phyloP scores from a whole-genome alignment of 192 early-diverging fungal species.

The Coemansia asiatica region DNA sequence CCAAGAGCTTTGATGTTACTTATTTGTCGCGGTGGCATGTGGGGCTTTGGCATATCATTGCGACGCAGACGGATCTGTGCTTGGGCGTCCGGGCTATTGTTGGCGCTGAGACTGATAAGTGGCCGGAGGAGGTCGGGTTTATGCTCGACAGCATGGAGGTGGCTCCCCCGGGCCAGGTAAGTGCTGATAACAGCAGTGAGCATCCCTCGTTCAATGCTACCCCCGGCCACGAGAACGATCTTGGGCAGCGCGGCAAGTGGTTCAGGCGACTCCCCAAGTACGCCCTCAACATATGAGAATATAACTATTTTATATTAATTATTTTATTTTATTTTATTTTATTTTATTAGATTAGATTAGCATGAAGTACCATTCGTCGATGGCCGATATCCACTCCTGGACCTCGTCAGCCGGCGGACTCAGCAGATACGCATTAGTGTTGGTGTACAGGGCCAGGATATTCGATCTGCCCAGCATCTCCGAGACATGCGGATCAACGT shows the following conservation, averaged over 20 bases:
- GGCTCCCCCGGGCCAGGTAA: conserved; percentile 14
- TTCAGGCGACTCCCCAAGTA: conserved; percentile 46
- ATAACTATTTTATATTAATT: not conserved
- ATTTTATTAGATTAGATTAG: not conserved
- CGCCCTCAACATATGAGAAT: not conserved
- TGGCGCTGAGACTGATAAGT: conserved; percentile 38
- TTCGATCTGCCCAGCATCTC: conserved; percentile 31
- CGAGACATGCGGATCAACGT: conserved; percentile 17
- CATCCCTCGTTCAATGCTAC: not conserved
- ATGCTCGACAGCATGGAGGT: conserved; percentile 39
- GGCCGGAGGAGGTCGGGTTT: conserved; percentile 41
- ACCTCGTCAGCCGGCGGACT: conserved; percentile 27
- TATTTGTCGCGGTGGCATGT: conserved; percentile 40
- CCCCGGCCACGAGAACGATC: not conserved
- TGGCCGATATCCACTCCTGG: conserved; percentile 49
- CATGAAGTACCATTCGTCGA: conserved; percentile 54
- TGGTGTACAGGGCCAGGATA: conserved; percentile 44
- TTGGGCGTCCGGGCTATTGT: conserved; percentile 33
- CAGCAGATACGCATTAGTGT: conserved; percentile 38
- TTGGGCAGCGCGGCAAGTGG: conserved; percentile 20
- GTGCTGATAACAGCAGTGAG: not conserved
- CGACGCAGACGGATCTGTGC: conserved; percentile 32
- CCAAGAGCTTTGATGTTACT: conserved; percentile 36
- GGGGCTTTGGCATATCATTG: conserved; percentile 44
- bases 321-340: not conserved